These are phyloP conservation scores for Kwoniella pini DNA, from an alignment of 768 basidiomycete genomes.

Conservation along the genomic window DNA sequence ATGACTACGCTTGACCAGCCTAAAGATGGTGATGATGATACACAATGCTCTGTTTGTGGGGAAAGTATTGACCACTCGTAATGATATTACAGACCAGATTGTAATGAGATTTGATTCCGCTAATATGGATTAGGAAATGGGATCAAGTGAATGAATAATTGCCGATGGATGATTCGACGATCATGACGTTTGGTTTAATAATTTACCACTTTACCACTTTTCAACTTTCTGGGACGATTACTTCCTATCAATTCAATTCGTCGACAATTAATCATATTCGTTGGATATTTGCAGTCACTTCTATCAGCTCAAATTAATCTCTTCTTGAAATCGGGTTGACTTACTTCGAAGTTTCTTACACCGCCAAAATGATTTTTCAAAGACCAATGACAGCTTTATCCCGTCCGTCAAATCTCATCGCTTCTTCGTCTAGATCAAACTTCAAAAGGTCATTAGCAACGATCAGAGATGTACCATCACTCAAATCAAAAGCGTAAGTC, in stretches of 20 bases:
- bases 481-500: slow-evolving; percentile 31
- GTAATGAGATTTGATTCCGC: slow-evolving; percentile 18
- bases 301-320: too few relatives aligned
- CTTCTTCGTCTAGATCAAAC: slow-evolving; percentile 22
- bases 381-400: slow-evolving; percentile 18
- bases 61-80: too few relatives aligned
- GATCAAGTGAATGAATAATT: neutral
- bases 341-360: too few relatives aligned
- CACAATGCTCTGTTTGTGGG: too few relatives aligned
- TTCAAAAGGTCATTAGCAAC: slow-evolving; percentile 27
- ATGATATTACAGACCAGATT: neutral
- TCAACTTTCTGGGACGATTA: neutral
- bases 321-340: too few relatives aligned
- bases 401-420: slow-evolving; percentile 10
- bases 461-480: slow-evolving; percentile 22
- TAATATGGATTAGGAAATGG: neutral
- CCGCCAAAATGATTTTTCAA: slow-evolving; percentile 8
- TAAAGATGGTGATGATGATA: too few relatives aligned
- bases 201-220: neutral
- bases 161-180: slow-evolving; percentile 16
- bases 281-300: too few relatives aligned
- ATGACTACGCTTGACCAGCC: too few relatives aligned
- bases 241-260: neutral
- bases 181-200: slow-evolving; percentile 8
- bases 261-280: too few relatives aligned